A percentile compares a stretch with the other conserved stretches of the same genome.
These are phyloP conservation scores for Sequoiadendron giganteum DNA, from an alignment of 75 land plant genomes.

Conservation along the genomic window DNA sequence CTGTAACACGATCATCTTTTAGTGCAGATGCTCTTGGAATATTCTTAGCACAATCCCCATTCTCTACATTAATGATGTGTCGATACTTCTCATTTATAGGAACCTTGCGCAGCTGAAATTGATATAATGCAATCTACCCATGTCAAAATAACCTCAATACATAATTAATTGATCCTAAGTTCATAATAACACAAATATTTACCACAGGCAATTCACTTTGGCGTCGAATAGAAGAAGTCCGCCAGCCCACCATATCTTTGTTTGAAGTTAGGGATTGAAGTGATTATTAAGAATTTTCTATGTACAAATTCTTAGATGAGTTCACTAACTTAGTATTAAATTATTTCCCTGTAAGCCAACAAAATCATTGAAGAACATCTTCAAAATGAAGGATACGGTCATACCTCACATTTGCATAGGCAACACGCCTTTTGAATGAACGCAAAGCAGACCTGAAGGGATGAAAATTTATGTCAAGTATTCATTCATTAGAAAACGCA, in stretches of 20 bases:
- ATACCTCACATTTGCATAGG: constrained; percentile 73
- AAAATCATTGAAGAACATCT: neutral
- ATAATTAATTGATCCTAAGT: neutral
- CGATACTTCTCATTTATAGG: constrained; percentile 47
- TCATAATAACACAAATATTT: neutral
- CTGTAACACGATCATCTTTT: constrained; percentile 7
- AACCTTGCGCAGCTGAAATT: constrained; percentile 28
- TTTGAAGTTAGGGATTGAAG: constrained; percentile 10
- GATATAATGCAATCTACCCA: constrained; percentile 12
- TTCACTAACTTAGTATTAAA: neutral
- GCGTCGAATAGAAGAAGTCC: constrained; percentile 78
- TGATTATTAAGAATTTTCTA: neutral
- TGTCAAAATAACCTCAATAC: neutral
- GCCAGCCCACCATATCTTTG: constrained; percentile 87
- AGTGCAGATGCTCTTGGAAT: constrained; percentile 3
- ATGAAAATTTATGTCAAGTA: neutral
- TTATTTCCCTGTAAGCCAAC: neutral
- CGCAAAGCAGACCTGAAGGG: constrained; percentile 76
- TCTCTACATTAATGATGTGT: constrained; percentile 55
- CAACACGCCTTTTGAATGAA: constrained; percentile 69
- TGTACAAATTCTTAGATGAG: neutral
- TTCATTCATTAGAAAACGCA: neutral
- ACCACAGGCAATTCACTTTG: constrained; percentile 77
- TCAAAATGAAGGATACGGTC: constrained; percentile 75
- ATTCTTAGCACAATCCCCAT: constrained; percentile 9